Evolutionary conservation across 768 basidiomycete species (phyloP).

Genomic region (Calocybe indica): DNA sequence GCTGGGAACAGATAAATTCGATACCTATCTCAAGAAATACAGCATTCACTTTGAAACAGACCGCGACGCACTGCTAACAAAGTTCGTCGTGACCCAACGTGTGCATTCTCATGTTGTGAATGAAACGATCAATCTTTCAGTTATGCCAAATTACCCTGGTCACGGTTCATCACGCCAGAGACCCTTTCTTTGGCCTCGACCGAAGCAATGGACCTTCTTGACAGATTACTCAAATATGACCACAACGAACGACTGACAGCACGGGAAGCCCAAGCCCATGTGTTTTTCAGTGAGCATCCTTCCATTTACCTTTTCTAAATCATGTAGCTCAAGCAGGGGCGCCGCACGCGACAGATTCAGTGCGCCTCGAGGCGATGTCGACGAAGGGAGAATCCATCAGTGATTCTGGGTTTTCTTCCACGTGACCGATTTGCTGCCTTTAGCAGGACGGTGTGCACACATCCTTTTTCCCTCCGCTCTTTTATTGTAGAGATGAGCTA

Average conservation of each 20-base stretch:
- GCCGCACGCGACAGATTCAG: conserved; percentile 32
- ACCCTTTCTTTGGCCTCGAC: conserved; percentile 53
- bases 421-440: conserved; percentile 11
- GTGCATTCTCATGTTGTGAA: background rate
- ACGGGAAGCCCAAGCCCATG: conserved; percentile 58
- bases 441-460: conserved; percentile 4
- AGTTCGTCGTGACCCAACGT: conserved; percentile 22
- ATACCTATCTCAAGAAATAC: conserved; percentile 52
- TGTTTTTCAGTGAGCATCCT: conserved; percentile 50
- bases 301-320: conserved; percentile 3
- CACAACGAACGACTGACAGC: conserved; percentile 66
- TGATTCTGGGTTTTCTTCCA: conserved; percentile 44
- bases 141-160: conserved; percentile 63
- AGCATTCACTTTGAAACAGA: conserved; percentile 64
- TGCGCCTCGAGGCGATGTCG: conserved; percentile 40
- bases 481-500: conserved; percentile 5
- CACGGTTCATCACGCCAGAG: conserved; percentile 50
- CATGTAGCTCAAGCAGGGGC: conserved; percentile 7
- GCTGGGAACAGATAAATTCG: conserved; percentile 62
- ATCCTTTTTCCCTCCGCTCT: conserved; percentile 1
- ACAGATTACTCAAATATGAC: conserved; percentile 62
- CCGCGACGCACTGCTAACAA: conserved; percentile 47
- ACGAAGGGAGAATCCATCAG: conserved; percentile 39
- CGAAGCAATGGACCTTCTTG: conserved; percentile 63
- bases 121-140: conserved; percentile 17